A percentile compares a stretch with the other conserved stretches of the same genome.
phyloP scores from a whole-genome alignment of 2,329 filamentous ascomycete species.

The Cladophialophora exuberans region DNA sequence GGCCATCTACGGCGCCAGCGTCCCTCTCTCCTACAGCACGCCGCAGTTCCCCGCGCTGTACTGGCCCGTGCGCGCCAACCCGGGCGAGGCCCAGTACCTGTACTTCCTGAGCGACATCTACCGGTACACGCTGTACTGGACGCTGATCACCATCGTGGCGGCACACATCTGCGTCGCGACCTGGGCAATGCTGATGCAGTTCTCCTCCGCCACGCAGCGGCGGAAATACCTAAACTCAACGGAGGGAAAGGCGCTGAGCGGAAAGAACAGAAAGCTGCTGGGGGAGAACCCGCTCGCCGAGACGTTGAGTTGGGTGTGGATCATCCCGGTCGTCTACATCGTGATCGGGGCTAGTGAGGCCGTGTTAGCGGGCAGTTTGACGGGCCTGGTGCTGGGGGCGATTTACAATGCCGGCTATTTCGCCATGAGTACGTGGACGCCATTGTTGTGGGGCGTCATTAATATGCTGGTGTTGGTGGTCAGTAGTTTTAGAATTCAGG shows the following conservation, averaged over 20 bases:
- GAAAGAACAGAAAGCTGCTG: conserved; percentile 31
- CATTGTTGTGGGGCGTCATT: conserved; percentile 83
- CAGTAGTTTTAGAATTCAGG: conserved; percentile 91
- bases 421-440: conserved; percentile 92
- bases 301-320: conserved; percentile 58
- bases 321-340: conserved; percentile 71
- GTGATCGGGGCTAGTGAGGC: conserved; percentile 76
- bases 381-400: conserved; percentile 76
- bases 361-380: conserved; percentile 76
- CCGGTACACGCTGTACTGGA: conserved; percentile 88
- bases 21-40: conserved; percentile 57
- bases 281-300: conserved; percentile 31
- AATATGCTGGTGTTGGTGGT: conserved; percentile 81
- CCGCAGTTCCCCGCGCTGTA: conserved; percentile 82
- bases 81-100: conserved; percentile 65
- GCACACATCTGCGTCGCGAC: conserved; percentile 74
- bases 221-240: conserved; percentile 25
- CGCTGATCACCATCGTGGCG: conserved; percentile 73
- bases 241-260: conserved; percentile 19
- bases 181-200: conserved; percentile 73
- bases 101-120: conserved; percentile 78
- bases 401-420: conserved; percentile 83
- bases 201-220: conserved; percentile 25
- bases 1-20: conserved; percentile 26
- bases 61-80: conserved; percentile 65